Evolutionary conservation across 2,329 filamentous ascomycete species (phyloP).

Genomic region (Pseudopithomyces maydicus): DNA sequence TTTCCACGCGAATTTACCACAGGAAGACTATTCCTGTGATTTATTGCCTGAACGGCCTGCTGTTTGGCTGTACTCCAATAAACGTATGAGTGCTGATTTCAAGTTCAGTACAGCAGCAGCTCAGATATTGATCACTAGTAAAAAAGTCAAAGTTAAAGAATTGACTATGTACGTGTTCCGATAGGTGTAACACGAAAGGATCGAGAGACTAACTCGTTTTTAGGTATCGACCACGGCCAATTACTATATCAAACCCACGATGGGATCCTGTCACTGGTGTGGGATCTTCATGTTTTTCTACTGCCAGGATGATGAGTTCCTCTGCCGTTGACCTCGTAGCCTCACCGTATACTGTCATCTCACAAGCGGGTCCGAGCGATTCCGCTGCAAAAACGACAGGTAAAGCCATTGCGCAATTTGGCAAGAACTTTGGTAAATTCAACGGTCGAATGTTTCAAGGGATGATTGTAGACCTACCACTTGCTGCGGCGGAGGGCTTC

Average conservation of each 20-base stretch:
- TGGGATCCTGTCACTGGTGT: conserved; percentile 71
- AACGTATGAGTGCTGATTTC: conserved; percentile 3
- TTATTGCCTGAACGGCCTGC: conserved; percentile 26
- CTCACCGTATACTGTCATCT: conserved; percentile 17
- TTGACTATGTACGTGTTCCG: conserved; percentile 19
- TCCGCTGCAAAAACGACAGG: conserved; percentile 5
- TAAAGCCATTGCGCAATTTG: conserved; percentile 4
- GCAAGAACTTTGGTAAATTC: conserved; percentile 28
- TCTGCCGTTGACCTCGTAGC: conserved; percentile 63
- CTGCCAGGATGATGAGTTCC: conserved; percentile 59
- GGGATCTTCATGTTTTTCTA: conserved; percentile 61
- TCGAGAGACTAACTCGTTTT: background rate
- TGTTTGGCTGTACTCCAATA: conserved; percentile 27
- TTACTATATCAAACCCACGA: conserved; percentile 40
- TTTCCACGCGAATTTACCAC: conserved; percentile 50
- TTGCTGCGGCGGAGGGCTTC: conserved; percentile 44
- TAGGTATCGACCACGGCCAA: conserved; percentile 25
- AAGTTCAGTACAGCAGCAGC: conserved; percentile 30
- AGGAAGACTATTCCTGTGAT: conserved; percentile 29
- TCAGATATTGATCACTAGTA: conserved; percentile 26
- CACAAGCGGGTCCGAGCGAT: background rate
- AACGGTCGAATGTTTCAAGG: conserved; percentile 34
- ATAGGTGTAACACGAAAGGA: too few species aligned
- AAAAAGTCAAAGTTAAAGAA: conserved; percentile 18
- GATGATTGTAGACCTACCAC: conserved; percentile 42